Base-by-base conservation (phyloP, 225 moss, liverwort and hornwort species). In the Physcomitrellopsis africana region DNA sequence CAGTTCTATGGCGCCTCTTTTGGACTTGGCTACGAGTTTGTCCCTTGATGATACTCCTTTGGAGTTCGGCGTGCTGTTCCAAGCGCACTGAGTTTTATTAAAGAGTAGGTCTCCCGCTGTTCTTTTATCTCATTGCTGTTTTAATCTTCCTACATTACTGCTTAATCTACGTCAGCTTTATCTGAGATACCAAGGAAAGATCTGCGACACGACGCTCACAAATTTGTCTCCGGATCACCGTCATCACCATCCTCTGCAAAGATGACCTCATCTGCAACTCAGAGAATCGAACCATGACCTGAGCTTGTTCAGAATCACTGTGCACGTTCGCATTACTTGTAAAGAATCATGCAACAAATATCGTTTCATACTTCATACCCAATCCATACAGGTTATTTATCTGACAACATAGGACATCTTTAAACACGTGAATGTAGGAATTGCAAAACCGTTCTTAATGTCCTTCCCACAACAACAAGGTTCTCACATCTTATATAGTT, bases 281-380 rank as follows among this genome's bases (percentile, higher is more conserved):
- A 72, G 78, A 79, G 57, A 94, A 54, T 23, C 94, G 80, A 66
- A 90, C 90, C 91, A 94, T 91, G 67, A 97, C 75, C 63, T 72
- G 89, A 47, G 83, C 76, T 83, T 97, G 78, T 55, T 94, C 94
- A 68, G 45, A 86, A 77, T 92, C 89, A 60, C 44, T 74, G 65
- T 77, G 81, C 55, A 49, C 24, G 60, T 79, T 87, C 37, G 61
- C 76, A 44, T 65, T 72, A 71, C n/a, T 72, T 90, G 85, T 64
- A 48, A 81, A 29, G 1, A 11, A 43, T 46, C 52, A 41, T 53
- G 60, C 10, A 67, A 65, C 9, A 73, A 27, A 73, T 24, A 17
- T 64, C 10, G 67, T 44, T 55, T 74, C 55, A 80, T 26, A 45
- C 51, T 67, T 26, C 58, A 67, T 41, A 8, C 58, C 60, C 53